Evolutionary conservation across 108 stramenopile species (phyloP), one percentile per base, ranked within the genome.

Genomic region (Epipyxis sp.): DNA sequence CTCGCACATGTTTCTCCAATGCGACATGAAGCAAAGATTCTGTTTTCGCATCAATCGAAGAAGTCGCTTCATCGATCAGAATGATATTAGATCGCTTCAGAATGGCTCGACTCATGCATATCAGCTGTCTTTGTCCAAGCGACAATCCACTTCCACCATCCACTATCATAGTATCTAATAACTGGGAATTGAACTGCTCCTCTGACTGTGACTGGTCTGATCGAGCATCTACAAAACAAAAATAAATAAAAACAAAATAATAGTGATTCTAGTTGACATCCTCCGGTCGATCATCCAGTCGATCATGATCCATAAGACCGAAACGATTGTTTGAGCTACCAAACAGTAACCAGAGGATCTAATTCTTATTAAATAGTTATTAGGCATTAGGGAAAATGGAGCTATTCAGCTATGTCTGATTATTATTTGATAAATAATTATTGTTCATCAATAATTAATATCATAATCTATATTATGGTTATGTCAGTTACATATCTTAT

Each of bases 51-150:
- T 74, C 71, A 10, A 74, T 37, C 50, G 71, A 37, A 10, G 71
- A 13, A 32, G 27, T 6, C 25, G 34, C 46, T 34, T 74, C 71
- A 32, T 74, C 71, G n/a, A 74, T 37, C 44, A 74, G 6, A 10
- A 74, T 16, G 41, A 74, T 37, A 10, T 37, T 10, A 10, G 13
- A 10, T 13, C 34, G 6, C 46, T 13, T 10, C 61, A 74, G 6
- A 37, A 74, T 13, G 41, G 50, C 71, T 29, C 71, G 71, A 13
- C 6, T 6, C 6, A 74, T 6, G 50, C 71, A 35, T 37, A 74
- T 13, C 46, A 74, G 34, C 34, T 34, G 25, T 10, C 50, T 6
- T 42, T 74, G 71, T 3, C 71, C 71, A 16, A 29, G 6, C 6
- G 71, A 74, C 71, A 74, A 37, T 10, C 20, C 6, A 13, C 41